Percentiles rank a stretch among this genome's conserved stretches.
Conservation (phyloP, 2,329 filamentous ascomycete genomes). For the Diaporthe batatas region DNA sequence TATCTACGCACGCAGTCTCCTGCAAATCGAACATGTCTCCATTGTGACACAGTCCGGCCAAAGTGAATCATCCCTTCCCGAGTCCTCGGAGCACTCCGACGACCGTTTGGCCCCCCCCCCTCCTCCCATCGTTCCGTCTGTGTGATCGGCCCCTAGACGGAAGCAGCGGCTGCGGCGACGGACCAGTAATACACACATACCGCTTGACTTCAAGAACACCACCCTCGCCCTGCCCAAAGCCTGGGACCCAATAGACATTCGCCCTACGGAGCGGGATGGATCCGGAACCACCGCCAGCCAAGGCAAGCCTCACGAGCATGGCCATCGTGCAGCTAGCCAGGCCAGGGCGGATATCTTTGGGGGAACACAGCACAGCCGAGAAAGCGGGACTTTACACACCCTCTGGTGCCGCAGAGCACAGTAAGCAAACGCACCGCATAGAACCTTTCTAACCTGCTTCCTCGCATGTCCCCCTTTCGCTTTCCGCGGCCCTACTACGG, state of each 20-base stretch:
- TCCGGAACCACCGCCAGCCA: too few relatives aligned
- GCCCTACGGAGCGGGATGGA: too few relatives aligned
- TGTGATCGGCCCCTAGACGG: not conserved
- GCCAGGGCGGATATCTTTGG: not conserved
- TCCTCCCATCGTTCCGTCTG: not conserved
- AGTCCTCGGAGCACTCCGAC: not conserved
- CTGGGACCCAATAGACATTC: too few relatives aligned
- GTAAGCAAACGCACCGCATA: not conserved
- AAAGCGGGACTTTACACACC: not conserved
- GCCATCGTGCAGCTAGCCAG: not conserved
- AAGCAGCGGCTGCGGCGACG: not conserved
- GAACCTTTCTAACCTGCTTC: too few relatives aligned
- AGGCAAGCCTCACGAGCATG: not conserved
- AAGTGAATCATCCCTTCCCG: too few relatives aligned
- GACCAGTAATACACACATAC: too few relatives aligned
- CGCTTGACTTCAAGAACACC: not conserved
- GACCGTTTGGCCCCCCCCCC: too few relatives aligned
- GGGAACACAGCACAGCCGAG: not conserved
- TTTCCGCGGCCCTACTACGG: not conserved
- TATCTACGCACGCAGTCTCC: not conserved
- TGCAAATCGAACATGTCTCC: not conserved
- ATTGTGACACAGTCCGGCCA: not conserved
- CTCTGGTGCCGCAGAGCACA: too few relatives aligned
- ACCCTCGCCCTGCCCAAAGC: too few relatives aligned
- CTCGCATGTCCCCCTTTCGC: not conserved